Conservation (phyloP, 78 protist genomes). For the Polysphondylium violaceum region DNA sequence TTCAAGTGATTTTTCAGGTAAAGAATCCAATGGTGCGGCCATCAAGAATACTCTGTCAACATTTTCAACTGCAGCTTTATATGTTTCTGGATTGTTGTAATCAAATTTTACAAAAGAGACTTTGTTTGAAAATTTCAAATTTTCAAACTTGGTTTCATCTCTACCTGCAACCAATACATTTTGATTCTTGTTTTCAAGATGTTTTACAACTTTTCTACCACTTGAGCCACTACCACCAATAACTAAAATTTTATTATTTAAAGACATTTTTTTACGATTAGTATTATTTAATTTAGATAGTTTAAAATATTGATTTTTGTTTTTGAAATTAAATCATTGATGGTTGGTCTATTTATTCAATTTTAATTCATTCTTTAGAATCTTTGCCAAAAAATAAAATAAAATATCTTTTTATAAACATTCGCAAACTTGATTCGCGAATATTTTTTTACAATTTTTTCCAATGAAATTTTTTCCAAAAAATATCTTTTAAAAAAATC, state of each 20-base stretch:
- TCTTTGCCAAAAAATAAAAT: no score
- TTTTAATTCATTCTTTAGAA: no score
- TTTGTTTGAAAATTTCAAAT: neutral
- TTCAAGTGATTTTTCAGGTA: neutral
- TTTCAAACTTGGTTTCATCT: neutral
- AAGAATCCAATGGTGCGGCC: neutral
- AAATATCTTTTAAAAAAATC: no score
- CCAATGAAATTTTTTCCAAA: no score
- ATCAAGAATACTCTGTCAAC: neutral
- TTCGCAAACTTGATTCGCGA: no score
- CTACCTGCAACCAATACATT: neutral
- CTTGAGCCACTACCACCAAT: neutral
- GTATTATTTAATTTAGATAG: no score
- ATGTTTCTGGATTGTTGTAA: neutral
- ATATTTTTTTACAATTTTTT: no score
- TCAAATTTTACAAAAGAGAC: neutral
- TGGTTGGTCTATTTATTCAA: no score
- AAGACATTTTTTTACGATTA: no score
- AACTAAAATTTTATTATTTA: slow-evolving; percentile 15
- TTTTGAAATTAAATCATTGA: no score
- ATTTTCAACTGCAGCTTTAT: neutral
- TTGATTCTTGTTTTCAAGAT: neutral
- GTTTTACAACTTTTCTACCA: neutral
- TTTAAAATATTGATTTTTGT: no score
- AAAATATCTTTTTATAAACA: no score